Base-by-base conservation (phyloP, 257 asterid genomes). In the Henckelia pumila region DNA sequence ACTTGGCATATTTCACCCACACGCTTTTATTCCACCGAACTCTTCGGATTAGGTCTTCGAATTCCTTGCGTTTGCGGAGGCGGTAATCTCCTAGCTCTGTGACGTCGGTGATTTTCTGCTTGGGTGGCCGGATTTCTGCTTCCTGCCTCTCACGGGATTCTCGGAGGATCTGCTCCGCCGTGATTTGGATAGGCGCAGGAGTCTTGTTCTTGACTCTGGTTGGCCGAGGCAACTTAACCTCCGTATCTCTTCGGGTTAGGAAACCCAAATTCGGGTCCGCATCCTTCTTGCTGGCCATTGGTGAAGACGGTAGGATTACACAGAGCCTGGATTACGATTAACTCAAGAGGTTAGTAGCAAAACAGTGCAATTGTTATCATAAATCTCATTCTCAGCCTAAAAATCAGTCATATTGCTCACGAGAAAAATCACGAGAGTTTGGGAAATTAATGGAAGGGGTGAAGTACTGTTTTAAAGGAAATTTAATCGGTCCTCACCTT, bases 91-190 rank as follows among this genome's bases (percentile, higher is more conserved):
- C 93, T 4, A 92, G 88, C 73, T 92, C 97, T 6, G 81, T 65
- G 1, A 81, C 68, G 22, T 92, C 98, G 55, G 95, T 89, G 6
- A 92, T 92, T 70, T 89, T 92, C 81, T 88, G 98, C 73, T 84
- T 86, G 1, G 97, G 98, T 0, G 98, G 97, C 0, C 97, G 86
- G 73, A 89, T 86, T 77, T 86, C 98, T 3, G 97, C 80, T 64
- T 92, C 97, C 37, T 85, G 96, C 0, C 97, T 88, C 21, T 89
- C 96, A 0, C 95, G 79, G 0, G 98, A 89, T 77, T 92, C 97
- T 0, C 96, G 96, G n/a, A 92, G 89, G 64, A 92, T 92, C 29
- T 92, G 95, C 71, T 89, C 96, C 10, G 96, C 98, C 2, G 97
- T 92, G 73, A 92, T 89, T 75, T 92, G 97, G 16, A 89, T 68